These are phyloP conservation scores for Phylloporus sp. DNA, from an alignment of 768 basidiomycete genomes.

Conservation along the genomic window DNA sequence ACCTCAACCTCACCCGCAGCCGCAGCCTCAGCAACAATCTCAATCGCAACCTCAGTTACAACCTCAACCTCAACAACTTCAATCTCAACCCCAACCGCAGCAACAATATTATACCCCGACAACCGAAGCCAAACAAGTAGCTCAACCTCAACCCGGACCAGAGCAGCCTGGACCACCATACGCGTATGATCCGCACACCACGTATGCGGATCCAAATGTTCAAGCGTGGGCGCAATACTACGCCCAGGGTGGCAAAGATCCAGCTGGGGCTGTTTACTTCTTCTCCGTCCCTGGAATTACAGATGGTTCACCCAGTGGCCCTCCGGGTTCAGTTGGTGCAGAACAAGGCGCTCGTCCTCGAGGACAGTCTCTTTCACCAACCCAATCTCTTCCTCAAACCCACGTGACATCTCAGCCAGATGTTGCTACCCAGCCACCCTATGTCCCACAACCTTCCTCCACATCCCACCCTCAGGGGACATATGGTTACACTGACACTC, in stretches of 20 bases:
- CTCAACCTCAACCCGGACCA: slow-evolving; percentile 12
- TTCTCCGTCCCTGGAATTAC: slow-evolving; percentile 72
- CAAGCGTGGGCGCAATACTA: slow-evolving; percentile 89
- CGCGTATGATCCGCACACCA: slow-evolving; percentile 58
- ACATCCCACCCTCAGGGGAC: slow-evolving; percentile 15
- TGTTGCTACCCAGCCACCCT: slow-evolving; percentile 6
- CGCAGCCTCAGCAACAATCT: slow-evolving; percentile 35
- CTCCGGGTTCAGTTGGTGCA: slow-evolving; percentile 1
- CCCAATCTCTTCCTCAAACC: slow-evolving; percentile 14
- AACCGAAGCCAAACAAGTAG: slow-evolving; percentile 5
- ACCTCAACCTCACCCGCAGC: slow-evolving; percentile 31
- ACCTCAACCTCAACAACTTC: slow-evolving; percentile 29
- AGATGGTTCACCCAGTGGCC: slow-evolving; percentile 31
- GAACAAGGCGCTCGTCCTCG: slow-evolving; percentile 12
- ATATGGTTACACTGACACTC: slow-evolving; percentile 21
- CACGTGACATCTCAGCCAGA: slow-evolving; percentile 16
- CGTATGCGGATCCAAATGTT: slow-evolving; percentile 75
- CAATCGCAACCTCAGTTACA: slow-evolving; percentile 28
- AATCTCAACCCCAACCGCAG: slow-evolving; percentile 30
- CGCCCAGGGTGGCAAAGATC: slow-evolving; percentile 70
- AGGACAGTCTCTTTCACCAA: slow-evolving; percentile 14
- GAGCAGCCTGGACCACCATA: slow-evolving; percentile 43
- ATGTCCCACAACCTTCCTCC: slow-evolving; percentile 6
- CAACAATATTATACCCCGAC: slow-evolving; percentile 14
- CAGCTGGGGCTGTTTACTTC: slow-evolving; percentile 78